Base-by-base conservation (phyloP, 176 grass and related monocot genomes). In the Tillandsia leiboldiana region DNA sequence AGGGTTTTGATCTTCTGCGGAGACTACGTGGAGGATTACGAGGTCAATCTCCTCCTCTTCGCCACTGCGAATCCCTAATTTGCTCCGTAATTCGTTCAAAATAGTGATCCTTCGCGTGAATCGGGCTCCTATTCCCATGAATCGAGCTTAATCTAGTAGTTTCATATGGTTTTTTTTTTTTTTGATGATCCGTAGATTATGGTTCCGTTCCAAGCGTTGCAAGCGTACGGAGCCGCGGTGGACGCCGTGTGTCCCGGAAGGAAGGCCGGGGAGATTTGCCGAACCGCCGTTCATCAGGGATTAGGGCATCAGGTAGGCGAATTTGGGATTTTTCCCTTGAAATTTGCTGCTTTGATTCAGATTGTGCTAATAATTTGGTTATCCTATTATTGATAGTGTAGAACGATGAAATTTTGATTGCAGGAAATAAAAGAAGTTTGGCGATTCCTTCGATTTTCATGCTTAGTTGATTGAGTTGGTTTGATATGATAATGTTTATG, bases 131-230 rank as follows among this genome's bases (percentile, higher is more conserved):
- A 56, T 33, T 49, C 51, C 26, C 48, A 53, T 49, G 28, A 64
- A 58, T 56, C 26, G 14, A 7, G 15, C 18, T 61, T 22, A 10
- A 52, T 62, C 49, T 10, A 9, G 13, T 50, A n/a, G 24, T 76
- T 9, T 26, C 11, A 84, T 72, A 59, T 18, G 14, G 57, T 61
- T 54, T 11, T 20, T 11, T 53, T 47, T 47, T 54, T 49, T 14
- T 71, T 33, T 53, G 68, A 76, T 78, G n/a, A 59, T 90, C 70
- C 10, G 51, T 52, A 99, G 94, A 90, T 73, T 53, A 99, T 90
- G 94, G 86, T 99, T 22, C 94, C 94, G 42, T 99, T 93, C 75
- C 94, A 93, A 85, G 82, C 87, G 49, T 81, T 99, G 76, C 94
- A 93, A 75, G 94, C 94, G 65, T 99, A 87, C 48, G 94, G 94